Base-by-base conservation (phyloP, 331 rosid genomes). In the Pyracantha coccinea region DNA sequence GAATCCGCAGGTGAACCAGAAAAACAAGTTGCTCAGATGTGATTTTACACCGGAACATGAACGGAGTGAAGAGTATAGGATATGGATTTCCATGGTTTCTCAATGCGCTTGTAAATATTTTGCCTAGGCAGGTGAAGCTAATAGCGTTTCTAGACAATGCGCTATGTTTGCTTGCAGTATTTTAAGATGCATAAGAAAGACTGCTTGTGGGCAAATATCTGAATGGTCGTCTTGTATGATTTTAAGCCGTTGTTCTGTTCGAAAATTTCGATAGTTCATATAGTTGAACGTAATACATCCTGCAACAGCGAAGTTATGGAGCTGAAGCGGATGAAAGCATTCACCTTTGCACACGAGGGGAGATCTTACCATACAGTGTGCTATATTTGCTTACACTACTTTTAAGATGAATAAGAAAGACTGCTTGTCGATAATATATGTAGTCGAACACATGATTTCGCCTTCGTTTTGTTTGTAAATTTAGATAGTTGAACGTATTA, bases 11-110 rank as follows among this genome's bases (percentile, higher is more conserved):
- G 64, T 58, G 82, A 82, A 38, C 29, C 59, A 14, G 80, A 81
- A 68, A 76, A 64, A 35, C 74, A 78, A 82, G 82, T 90, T 63
- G 87, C 97, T 31, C 86, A 92, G 74, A 68, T 91, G 87, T 94
- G 86, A 88, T 55, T 25, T 76, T 32, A 3, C 64, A 13, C 33
- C 8, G 20, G 61, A 52, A 21, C 16, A 4, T 53, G 54, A 6
- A 9, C 29, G 11, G 58, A 58, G 55, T 55, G 57, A 61, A 0
- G 50, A 11, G 4, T 15, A 21, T 32, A 57, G 63, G 63, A 53
- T 75, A 68, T 71, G 63, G 78, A 68, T 68, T 68, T 77, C 38
- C 60, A 12, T 74, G 71, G 81, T 53, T 81, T 68, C 76, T 67
- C 44, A 23, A 32, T 17, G 53, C 15, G 47, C 9, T 45, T 68